Conservation (phyloP, 495 filamentous ascomycete genomes). For the Pyrenula massariospora region DNA sequence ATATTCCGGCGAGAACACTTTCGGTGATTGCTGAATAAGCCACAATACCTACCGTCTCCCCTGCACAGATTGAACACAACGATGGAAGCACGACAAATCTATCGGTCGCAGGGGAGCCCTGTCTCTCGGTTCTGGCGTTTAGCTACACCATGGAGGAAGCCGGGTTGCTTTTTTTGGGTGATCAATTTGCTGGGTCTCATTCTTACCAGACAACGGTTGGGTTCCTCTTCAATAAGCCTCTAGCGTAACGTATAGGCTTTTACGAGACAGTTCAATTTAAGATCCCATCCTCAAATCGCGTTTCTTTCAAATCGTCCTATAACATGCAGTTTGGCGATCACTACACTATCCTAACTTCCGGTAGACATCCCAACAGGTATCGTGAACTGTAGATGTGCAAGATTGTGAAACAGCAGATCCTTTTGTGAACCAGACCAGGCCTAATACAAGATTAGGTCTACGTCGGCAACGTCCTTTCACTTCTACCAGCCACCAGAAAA, state of each 20-base stretch:
- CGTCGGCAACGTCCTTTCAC: neutral
- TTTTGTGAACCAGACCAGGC: neutral
- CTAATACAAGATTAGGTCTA: neutral
- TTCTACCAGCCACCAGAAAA: neutral
- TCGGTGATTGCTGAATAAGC: conserved; percentile 45
- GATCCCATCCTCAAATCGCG: neutral
- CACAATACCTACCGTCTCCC: neutral
- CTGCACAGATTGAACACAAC: neutral
- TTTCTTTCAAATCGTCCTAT: neutral
- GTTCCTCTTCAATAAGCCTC: no score
- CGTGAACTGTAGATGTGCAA: no score
- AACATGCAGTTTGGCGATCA: neutral
- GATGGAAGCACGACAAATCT: neutral
- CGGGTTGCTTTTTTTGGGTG: neutral
- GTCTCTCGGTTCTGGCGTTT: neutral
- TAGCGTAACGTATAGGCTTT: no score
- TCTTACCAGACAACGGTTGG: no score
- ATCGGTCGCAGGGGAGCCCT: neutral
- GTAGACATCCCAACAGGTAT: no score
- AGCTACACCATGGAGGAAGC: neutral
- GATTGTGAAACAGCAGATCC: no score
- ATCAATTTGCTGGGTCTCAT: neutral
- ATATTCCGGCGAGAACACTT: conserved; percentile 99
- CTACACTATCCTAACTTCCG: no score
- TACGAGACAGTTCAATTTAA: neutral